Conservation (phyloP, 2,329 filamentous ascomycete species). For the Colletotrichum noveboracense region DNA sequence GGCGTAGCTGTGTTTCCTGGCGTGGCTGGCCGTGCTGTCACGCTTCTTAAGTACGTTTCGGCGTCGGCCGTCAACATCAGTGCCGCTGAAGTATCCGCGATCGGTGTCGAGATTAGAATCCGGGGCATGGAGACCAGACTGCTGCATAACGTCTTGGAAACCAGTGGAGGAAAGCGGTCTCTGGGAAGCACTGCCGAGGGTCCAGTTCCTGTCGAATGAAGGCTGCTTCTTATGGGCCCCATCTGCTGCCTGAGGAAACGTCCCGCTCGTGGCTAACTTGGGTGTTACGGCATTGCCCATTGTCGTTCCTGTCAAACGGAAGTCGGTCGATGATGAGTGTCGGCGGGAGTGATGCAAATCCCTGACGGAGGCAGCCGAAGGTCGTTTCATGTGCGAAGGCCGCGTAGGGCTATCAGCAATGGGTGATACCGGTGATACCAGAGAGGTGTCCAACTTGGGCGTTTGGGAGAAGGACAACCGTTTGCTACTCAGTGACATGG, state of each 20-base stretch:
- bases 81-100: conserved; percentile 91
- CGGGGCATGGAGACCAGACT: conserved; percentile 41
- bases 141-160: conserved; percentile 47
- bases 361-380: conserved; percentile 82
- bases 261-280: conserved; percentile 48
- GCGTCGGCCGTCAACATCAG: conserved; percentile 77
- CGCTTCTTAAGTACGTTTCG: conserved; percentile 85
- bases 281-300: conserved; percentile 39
- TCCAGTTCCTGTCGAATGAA: conserved; percentile 76
- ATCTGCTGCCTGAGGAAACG: conserved; percentile 44
- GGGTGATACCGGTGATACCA: conserved; percentile 45
- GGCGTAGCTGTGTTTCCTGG: conserved; percentile 76
- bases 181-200: conserved; percentile 56
- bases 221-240: conserved; percentile 66
- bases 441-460: conserved; percentile 52
- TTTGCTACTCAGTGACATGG: conserved; percentile 51
- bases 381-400: conserved; percentile 59
- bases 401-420: conserved; percentile 53
- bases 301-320: conserved; percentile 50
- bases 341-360: conserved; percentile 84
- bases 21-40: conserved; percentile 61
- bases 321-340: conserved; percentile 82
- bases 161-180: conserved; percentile 61
- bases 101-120: conserved; percentile 71
- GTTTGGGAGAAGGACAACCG: conserved; percentile 56